Evolutionary conservation across 768 basidiomycete genomes (phyloP).

Genomic region (Rhizopogon salebrosus): DNA sequence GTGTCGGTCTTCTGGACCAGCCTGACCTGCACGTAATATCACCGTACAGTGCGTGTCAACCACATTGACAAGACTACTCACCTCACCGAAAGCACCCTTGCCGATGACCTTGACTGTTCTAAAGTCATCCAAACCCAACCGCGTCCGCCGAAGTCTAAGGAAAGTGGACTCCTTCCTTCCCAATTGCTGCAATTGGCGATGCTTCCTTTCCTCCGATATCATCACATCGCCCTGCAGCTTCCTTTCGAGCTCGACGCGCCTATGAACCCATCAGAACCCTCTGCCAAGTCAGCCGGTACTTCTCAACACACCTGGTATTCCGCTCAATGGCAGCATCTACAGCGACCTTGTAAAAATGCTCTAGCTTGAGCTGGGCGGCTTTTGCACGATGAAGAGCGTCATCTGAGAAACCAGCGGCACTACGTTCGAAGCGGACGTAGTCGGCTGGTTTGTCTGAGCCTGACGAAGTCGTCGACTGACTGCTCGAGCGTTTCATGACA

Average conservation of each 20-base stretch:
- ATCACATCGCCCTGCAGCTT: constrained; percentile 63
- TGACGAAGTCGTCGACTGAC: constrained; percentile 17
- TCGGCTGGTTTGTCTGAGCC: constrained; percentile 46
- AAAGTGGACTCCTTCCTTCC: constrained; percentile 88
- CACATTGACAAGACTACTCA: constrained; percentile 27
- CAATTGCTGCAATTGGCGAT: constrained; percentile 73
- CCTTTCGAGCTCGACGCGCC: constrained; percentile 85
- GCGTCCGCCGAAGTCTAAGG: constrained; percentile 82
- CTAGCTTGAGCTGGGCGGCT: constrained; percentile 89
- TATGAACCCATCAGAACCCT: constrained; percentile 24
- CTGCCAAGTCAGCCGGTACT: background rate
- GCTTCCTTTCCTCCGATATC: constrained; percentile 81
- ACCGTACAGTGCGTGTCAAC: background rate
- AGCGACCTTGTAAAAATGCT: constrained; percentile 94
- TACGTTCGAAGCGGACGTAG: constrained; percentile 91
- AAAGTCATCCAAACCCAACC: constrained; percentile 89
- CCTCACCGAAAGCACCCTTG: constrained; percentile 98
- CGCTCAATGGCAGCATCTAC: constrained; percentile 94
- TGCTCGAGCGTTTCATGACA: constrained; percentile 27
- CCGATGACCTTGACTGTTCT: constrained; percentile 98
- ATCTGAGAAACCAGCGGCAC: constrained; percentile 69
- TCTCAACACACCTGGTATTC: constrained; percentile 68
- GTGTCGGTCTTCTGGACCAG: constrained; percentile 96
- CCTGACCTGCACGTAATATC: constrained; percentile 49
- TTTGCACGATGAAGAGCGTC: constrained; percentile 81